These are phyloP conservation scores for Inosperma sp. DNA, from an alignment of 768 basidiomycete species.

Conservation along the genomic window DNA sequence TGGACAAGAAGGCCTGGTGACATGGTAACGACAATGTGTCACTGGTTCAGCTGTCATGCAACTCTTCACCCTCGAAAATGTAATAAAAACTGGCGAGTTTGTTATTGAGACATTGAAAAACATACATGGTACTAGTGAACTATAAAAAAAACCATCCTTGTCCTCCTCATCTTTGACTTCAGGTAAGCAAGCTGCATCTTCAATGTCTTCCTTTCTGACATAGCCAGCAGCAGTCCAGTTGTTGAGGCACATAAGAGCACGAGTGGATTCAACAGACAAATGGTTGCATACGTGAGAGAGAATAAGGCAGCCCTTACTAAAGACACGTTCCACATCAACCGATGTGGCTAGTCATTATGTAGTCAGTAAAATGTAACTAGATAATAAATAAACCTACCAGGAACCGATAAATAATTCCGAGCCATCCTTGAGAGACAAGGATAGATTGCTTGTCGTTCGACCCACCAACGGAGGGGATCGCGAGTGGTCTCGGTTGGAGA, in stretches of 20 bases:
- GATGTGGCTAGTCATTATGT: constrained; percentile 15
- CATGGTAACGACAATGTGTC: too few species aligned
- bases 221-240: constrained; percentile 11
- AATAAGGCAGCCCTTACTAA: not conserved
- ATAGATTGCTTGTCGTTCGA: constrained; percentile 11
- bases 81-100: not conserved
- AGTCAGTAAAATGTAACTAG: not conserved
- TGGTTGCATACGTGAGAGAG: constrained; percentile 4
- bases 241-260: constrained; percentile 12
- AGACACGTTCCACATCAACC: constrained; percentile 19
- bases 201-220: constrained; percentile 9
- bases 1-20: too few species aligned
- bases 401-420: constrained; percentile 14
- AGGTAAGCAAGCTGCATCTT: constrained; percentile 1
- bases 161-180: not conserved
- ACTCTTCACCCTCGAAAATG: too few species aligned
- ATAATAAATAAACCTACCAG: constrained; percentile 13
- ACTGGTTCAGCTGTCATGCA: too few species aligned
- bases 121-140: not conserved
- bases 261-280: constrained; percentile 2
- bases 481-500: not conserved
- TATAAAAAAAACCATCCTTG: not conserved
- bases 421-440: constrained; percentile 18
- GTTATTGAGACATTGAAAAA: not conserved
- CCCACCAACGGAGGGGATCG: constrained; percentile 12